Evolutionary conservation across 164 flowering plant species (phyloP), one percentile per base, ranked within the genome.

Genomic region (Warburgia ugandensis): DNA sequence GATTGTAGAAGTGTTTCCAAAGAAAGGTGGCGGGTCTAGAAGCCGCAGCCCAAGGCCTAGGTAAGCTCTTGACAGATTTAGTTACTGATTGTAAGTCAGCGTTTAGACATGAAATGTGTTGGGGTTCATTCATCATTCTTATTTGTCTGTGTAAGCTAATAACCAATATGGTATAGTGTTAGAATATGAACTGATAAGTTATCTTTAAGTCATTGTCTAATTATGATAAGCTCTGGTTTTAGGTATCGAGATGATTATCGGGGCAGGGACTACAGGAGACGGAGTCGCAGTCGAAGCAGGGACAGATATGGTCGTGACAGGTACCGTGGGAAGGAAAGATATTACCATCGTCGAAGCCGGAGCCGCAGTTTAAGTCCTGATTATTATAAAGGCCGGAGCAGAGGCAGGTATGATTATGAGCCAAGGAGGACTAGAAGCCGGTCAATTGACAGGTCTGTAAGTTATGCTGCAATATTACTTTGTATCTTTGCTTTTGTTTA

Each of bases 341-440:
- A 77, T 29, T 55, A 58, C 64, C 87, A 70, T 48, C 72, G 54
- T 31, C 71, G 94, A 48, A 83, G 90, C 69, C 71, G 90, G 63
- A 86, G 92, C 56, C 84, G 80, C 33, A 91, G 96, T 66, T 55
- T 51, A 3, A 87, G 90, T 69, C 92, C 86, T 52, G 85, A 68
- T 64, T 66, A 75, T 32, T 55, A 58, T 10, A 75, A 55, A 63
- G 81, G 70, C 31, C 78, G 87, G 28, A 74, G 76, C 20, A 75
- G 90, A 64, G 79, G 69, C 14, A 72, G 76, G n/a, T n/a, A n/a
- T 66, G 81, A 81, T 62, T 84, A 75, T 61, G 81, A 76, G 20
- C 60, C 67, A 22, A 65, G 68, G 45, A 60, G 63, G 33, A 76
- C 83, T 47, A 68, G 78, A 11, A 81, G 91, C 59, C 69, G 77